These are phyloP conservation scores for Diaporthe aspalathi DNA, from an alignment of 2,329 filamentous ascomycete species.

Conservation along the genomic window DNA sequence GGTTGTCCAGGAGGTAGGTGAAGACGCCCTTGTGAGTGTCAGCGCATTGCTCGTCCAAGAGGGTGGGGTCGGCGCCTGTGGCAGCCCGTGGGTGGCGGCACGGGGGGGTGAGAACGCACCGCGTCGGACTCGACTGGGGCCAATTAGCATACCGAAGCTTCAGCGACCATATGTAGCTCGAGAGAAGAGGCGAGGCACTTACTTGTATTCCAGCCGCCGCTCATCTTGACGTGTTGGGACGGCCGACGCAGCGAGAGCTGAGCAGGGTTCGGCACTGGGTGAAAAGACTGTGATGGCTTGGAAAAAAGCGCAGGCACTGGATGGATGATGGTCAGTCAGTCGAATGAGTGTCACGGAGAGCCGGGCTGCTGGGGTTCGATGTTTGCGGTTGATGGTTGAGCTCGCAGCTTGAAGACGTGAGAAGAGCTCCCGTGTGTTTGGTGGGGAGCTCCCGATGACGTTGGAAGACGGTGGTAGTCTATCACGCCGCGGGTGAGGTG, in stretches of 20 bases:
- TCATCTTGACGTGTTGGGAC: constrained; percentile 59
- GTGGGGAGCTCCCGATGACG: constrained; percentile 31
- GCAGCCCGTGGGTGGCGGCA: constrained; percentile 41
- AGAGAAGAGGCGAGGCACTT: constrained; percentile 46
- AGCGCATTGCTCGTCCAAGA: constrained; percentile 46
- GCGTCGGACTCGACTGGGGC: constrained; percentile 87
- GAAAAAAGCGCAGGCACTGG: background rate
- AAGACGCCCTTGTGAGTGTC: constrained; percentile 82
- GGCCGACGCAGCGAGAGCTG: background rate
- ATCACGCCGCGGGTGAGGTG: no score
- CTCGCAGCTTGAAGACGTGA: background rate
- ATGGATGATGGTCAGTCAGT: background rate
- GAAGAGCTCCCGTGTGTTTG: background rate
- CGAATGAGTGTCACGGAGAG: background rate
- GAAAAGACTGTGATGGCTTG: background rate
- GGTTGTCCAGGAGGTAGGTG: constrained; percentile 90
- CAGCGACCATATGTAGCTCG: background rate
- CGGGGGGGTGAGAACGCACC: constrained; percentile 63
- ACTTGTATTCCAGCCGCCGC: constrained; percentile 95
- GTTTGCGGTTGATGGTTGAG: background rate
- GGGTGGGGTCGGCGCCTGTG: background rate
- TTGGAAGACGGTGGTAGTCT: no score
- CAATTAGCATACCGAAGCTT: constrained; percentile 21
- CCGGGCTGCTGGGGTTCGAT: background rate
- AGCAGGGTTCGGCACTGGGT: background rate